Evolutionary conservation across 2,329 filamentous ascomycete species (phyloP).

Genomic region (Arthroderma sp.): DNA sequence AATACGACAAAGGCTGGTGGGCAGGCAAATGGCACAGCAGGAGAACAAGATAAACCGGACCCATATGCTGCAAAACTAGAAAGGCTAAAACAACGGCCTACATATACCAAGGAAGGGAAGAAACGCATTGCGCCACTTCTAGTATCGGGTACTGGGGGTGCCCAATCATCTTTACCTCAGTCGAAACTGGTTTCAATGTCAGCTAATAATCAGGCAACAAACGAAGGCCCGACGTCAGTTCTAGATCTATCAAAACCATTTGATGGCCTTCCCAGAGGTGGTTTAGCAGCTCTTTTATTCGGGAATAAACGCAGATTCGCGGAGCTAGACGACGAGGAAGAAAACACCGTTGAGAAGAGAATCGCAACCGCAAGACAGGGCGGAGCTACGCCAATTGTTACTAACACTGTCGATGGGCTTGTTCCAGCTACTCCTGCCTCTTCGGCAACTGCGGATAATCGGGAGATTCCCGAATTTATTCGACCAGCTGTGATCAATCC

Average conservation of each 20-base stretch:
- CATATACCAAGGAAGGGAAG: slow-evolving; percentile 90
- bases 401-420: slow-evolving; percentile 64
- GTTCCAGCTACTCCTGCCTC: slow-evolving; percentile 56
- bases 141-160: slow-evolving; percentile 76
- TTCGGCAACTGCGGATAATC: slow-evolving; percentile 35
- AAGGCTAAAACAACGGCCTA: slow-evolving; percentile 77
- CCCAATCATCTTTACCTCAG: slow-evolving; percentile 77
- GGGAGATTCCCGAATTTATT: slow-evolving; percentile 67
- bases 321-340: slow-evolving; percentile 61
- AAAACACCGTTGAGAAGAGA: slow-evolving; percentile 47
- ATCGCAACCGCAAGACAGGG: slow-evolving; percentile 46
- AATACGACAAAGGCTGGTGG: slow-evolving; percentile 25
- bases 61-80: slow-evolving; percentile 48
- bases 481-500: slow-evolving; percentile 79
- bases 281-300: slow-evolving; percentile 69
- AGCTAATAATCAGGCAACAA: slow-evolving; percentile 47
- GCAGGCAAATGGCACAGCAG: slow-evolving; percentile 14
- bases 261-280: slow-evolving; percentile 81
- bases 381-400: slow-evolving; percentile 60
- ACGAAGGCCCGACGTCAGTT: slow-evolving; percentile 65
- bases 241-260: slow-evolving; percentile 88
- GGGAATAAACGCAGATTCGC: slow-evolving; percentile 85
- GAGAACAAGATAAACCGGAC: slow-evolving; percentile 26
- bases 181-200: slow-evolving; percentile 72
- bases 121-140: slow-evolving; percentile 87